Evolutionary conservation across 768 basidiomycete genomes (phyloP).

Genomic region (Tylopilus sp.): DNA sequence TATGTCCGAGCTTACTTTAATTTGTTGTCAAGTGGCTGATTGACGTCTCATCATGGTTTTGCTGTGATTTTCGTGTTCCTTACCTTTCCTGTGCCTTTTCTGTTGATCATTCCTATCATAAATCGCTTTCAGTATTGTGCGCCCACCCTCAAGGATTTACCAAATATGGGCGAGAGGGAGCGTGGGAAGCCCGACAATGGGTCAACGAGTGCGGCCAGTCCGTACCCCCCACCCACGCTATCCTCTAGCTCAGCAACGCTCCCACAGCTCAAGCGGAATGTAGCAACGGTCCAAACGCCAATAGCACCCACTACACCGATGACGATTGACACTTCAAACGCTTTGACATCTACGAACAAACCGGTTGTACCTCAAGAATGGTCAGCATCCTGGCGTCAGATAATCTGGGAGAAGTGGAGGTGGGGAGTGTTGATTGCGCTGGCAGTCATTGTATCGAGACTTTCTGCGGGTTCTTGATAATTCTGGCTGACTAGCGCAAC

Average conservation of each 20-base stretch:
- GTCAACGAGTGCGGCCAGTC: conserved; percentile 22
- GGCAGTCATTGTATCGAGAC: conserved; percentile 72
- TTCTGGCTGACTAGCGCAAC: neutral
- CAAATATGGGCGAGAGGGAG: conserved; percentile 90
- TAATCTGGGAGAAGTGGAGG: conserved; percentile 82
- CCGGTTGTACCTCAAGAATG: conserved; percentile 43
- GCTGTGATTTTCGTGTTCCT: conserved; percentile 19
- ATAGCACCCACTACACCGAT: conserved; percentile 9
- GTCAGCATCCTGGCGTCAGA: conserved; percentile 58
- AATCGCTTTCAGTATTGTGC: conserved; percentile 58
- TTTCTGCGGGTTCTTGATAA: conserved; percentile 50
- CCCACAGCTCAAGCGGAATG: conserved; percentile 19
- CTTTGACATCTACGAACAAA: conserved; percentile 27
- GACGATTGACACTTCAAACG: conserved; percentile 14
- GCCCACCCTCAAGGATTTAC: conserved; percentile 64
- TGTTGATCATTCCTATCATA: conserved; percentile 19
- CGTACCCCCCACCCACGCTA: conserved; percentile 11
- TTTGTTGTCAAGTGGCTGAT: conserved; percentile 23
- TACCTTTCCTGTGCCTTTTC: conserved; percentile 9
- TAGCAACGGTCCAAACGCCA: conserved; percentile 21
- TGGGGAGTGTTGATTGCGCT: conserved; percentile 77
- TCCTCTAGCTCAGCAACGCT: conserved; percentile 22
- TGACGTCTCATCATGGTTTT: conserved; percentile 14
- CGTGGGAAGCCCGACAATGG: conserved; percentile 45
- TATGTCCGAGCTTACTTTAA: conserved; percentile 39